Conservation (phyloP, 1,284 basidiomycete genomes). For the Athelia sp. region DNA sequence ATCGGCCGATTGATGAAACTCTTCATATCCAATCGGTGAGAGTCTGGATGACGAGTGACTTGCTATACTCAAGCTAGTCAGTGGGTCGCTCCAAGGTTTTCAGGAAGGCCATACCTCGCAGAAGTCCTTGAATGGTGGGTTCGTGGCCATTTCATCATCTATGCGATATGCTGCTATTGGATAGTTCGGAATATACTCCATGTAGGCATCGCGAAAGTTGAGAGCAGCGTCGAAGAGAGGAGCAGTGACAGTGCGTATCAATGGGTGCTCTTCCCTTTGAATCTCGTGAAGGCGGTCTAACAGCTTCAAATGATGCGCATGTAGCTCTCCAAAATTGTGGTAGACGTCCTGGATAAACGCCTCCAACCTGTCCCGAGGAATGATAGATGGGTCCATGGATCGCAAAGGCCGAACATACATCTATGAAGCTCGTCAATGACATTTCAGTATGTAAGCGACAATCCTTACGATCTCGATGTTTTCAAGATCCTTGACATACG, state of each 20-base stretch:
- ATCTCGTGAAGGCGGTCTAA: constrained; percentile 81
- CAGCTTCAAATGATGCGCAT: constrained; percentile 66
- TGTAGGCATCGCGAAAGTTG: constrained; percentile 91
- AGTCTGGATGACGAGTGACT: constrained; percentile 68
- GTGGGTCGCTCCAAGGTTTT: neutral
- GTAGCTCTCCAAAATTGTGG: constrained; percentile 84
- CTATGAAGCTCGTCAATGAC: constrained; percentile 28
- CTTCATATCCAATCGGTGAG: constrained; percentile 80
- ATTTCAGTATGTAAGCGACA: constrained; percentile 5
- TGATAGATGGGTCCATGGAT: constrained; percentile 71
- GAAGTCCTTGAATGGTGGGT: constrained; percentile 77
- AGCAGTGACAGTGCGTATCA: constrained; percentile 81
- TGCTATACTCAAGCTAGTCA: constrained; percentile 34
- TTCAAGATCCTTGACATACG: constrained; percentile 90
- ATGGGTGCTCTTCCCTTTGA: constrained; percentile 87
- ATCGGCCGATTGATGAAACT: constrained; percentile 88
- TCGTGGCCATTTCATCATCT: constrained; percentile 82
- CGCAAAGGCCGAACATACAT: constrained; percentile 77
- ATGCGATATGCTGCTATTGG: constrained; percentile 91
- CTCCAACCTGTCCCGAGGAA: constrained; percentile 67
- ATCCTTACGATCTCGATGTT: constrained; percentile 72
- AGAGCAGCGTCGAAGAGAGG: constrained; percentile 85
- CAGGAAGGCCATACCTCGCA: constrained; percentile 57
- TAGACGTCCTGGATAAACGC: constrained; percentile 89
- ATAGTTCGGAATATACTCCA: constrained; percentile 91